A percentile compares a stretch with the other conserved stretches of the same genome.
These are phyloP conservation scores for Setomelanomma holmii DNA, from an alignment of 2,329 filamentous ascomycete genomes.

Conservation along the genomic window DNA sequence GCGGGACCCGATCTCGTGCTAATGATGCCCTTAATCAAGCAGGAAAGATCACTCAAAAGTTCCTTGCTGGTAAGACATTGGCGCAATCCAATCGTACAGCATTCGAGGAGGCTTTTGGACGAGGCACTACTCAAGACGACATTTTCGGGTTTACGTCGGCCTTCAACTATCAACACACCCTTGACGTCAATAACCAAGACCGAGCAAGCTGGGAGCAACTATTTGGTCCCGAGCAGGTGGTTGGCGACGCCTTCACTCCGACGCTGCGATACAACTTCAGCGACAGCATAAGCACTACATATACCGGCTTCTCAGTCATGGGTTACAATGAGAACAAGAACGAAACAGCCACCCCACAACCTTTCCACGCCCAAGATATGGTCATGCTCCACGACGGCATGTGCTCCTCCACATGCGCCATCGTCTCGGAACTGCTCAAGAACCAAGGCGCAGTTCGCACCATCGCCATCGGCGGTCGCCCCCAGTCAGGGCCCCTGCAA, in stretches of 20 bases:
- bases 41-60: constrained; percentile 41
- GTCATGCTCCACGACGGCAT: constrained; percentile 55
- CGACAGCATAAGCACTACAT: constrained; percentile 37
- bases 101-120: constrained; percentile 35
- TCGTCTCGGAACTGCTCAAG: constrained; percentile 55
- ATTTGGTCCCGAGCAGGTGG: constrained; percentile 43
- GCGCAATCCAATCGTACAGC: constrained; percentile 37
- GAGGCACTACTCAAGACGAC: constrained; percentile 23
- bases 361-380: constrained; percentile 50
- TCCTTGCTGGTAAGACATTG: constrained; percentile 37
- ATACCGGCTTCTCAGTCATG: constrained; percentile 38
- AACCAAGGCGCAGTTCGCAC: constrained; percentile 54
- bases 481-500: constrained; percentile 52
- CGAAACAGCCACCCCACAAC: constrained; percentile 39
- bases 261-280: constrained; percentile 48
- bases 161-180: constrained; percentile 44
- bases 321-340: constrained; percentile 41
- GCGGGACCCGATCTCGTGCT: constrained; percentile 56
- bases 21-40: constrained; percentile 49
- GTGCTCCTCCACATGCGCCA: constrained; percentile 56
- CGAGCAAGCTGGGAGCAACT: constrained; percentile 45
- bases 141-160: constrained; percentile 32
- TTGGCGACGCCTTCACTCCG: constrained; percentile 46
- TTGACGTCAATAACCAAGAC: constrained; percentile 37
- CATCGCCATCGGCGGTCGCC: constrained; percentile 53